Evolutionary conservation across 306 rosid genomes (phyloP), one percentile per base, ranked within the genome.

Genomic region (Dalbergia cochinchinensis): DNA sequence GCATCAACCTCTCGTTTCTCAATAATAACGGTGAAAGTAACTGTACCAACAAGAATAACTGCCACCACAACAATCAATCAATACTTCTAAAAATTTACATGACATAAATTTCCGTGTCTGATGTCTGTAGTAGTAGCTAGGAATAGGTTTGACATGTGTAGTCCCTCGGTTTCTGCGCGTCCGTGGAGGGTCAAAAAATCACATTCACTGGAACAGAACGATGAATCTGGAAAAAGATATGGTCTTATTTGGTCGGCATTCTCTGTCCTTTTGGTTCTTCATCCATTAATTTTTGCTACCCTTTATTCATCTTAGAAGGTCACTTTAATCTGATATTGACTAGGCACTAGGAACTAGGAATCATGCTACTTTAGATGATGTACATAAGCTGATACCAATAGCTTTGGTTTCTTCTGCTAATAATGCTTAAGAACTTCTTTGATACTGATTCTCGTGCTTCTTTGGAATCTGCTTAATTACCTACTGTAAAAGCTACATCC

Each of bases 11-110:
- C 83, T 78, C 74, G 71, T 68, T 72, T 82, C 78, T 84, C 83
- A 86, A 87, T 72, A 84, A 82, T 50, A 53, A 53, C 59, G 65
- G 75, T 76, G 51, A 80, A 35, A 65, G 50, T 45, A 64, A 88
- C 92, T 78, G 91, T 79, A 88, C 88, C 85, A 89, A 91, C 92
- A 60, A 26, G 90, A 86, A 86, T 71, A 83, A 80, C 87, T 73
- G 82, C 81, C 79, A 78, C 85, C 74, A 74, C 79, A 69, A 65
- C 78, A 87, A 86, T 74, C 80, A 34, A 65, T 77, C 80, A 34
- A 65, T 77, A 22, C 83, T 70, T 58, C n/a, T 41, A 80, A 78
- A 78, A 78, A 4, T 81, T 66, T 53, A 64, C 66, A 68, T 73
- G 33, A 63, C 58, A 62, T 65, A 77, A 65, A 77, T 78, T 71